These are phyloP conservation scores for Shiraia bambusicola DNA, from an alignment of 2,329 filamentous ascomycete genomes.

Conservation along the genomic window DNA sequence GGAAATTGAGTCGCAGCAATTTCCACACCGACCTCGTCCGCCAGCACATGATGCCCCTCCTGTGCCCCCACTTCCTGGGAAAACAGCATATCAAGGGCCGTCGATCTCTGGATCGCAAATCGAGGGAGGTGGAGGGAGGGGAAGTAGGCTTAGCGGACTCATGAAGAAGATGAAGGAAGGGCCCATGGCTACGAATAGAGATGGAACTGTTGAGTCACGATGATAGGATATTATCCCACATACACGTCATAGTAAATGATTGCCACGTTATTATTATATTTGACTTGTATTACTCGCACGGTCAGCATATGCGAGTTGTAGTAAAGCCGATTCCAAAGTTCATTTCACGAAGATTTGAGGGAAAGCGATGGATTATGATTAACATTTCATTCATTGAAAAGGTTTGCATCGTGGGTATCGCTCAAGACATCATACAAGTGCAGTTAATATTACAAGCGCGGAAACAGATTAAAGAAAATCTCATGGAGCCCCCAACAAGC, in stretches of 20 bases:
- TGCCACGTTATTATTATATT: no score
- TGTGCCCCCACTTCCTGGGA: conserved; percentile 14
- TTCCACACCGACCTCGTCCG: conserved; percentile 12
- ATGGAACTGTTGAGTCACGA: conserved; percentile 7
- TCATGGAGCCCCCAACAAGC: neutral
- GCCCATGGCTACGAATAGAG: conserved; percentile 15
- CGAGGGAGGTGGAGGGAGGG: conserved; percentile 23
- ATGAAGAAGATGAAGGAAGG: conserved; percentile 41
- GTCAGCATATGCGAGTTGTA: no score
- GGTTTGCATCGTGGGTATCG: conserved; percentile 20
- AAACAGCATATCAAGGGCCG: conserved; percentile 19
- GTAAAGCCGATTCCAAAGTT: no score
- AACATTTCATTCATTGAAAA: conserved; percentile 1
- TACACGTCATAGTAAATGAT: neutral
- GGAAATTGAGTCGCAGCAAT: conserved; percentile 32
- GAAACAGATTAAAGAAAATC: conserved; percentile 5
- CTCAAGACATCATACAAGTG: conserved; percentile 15
- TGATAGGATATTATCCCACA: neutral
- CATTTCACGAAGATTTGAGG: no score
- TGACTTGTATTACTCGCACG: no score
- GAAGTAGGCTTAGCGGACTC: conserved; percentile 33
- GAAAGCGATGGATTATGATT: no score
- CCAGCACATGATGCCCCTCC: conserved; percentile 12
- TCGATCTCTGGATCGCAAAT: conserved; percentile 27
- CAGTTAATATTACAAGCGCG: neutral